A percentile compares a stretch with the other conserved stretches of the same genome.
phyloP scores from a whole-genome alignment of 805 yeast genomes.

The Candida boidinii region DNA sequence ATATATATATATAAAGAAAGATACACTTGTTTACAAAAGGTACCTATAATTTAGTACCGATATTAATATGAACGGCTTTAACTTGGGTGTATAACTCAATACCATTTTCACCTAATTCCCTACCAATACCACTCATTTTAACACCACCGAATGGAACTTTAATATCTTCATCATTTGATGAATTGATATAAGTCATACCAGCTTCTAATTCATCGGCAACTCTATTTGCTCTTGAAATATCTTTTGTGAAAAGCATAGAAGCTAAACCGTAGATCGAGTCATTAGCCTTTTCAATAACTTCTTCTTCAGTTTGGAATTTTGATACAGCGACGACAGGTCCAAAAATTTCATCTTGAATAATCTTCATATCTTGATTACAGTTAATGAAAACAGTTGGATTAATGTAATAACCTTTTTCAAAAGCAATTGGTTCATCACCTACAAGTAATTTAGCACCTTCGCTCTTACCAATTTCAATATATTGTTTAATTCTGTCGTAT shows the following conservation, averaged over 20 bases:
- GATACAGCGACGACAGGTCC: constrained; percentile 77
- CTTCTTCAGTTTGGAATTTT: constrained; percentile 57
- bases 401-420: constrained; percentile 54
- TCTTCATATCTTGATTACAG: constrained; percentile 53
- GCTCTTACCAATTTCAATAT: constrained; percentile 34
- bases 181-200: constrained; percentile 65
- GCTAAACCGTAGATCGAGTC: constrained; percentile 73
- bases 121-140: constrained; percentile 71
- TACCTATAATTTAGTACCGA: constrained; percentile 30
- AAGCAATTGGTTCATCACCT: constrained; percentile 35
- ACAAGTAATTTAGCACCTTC: constrained; percentile 40
- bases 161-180: constrained; percentile 56
- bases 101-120: constrained; percentile 74
- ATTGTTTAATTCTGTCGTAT: constrained; percentile 39
- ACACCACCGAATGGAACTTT: constrained; percentile 78
- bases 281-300: constrained; percentile 63
- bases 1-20: too few species aligned
- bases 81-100: constrained; percentile 62
- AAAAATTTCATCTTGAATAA: constrained; percentile 76
- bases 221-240: constrained; percentile 56
- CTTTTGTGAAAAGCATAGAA: constrained; percentile 68
- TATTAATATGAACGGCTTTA: constrained; percentile 56
- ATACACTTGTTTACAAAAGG: too few species aligned
- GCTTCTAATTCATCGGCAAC: constrained; percentile 54
- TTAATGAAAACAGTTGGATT: constrained; percentile 73